A percentile compares a stretch with the other conserved stretches of the same genome.
phyloP scores from a whole-genome alignment of 2,329 filamentous ascomycete genomes.

The Calonectria pseudoturangicola region DNA sequence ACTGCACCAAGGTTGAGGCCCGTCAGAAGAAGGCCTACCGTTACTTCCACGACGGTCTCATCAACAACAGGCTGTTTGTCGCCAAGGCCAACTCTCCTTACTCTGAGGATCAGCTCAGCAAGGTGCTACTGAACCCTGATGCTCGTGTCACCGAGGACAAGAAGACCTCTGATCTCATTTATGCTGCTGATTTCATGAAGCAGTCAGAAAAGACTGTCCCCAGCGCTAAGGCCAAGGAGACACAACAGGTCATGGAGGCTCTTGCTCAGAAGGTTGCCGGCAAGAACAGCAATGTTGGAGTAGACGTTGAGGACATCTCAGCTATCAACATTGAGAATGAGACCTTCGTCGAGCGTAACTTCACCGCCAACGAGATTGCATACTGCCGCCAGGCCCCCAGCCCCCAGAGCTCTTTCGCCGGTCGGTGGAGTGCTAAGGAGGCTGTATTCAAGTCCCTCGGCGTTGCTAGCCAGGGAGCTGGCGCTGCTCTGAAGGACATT shows the following conservation, averaged over 20 bases:
- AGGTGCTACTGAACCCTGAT: slow-evolving; percentile 94
- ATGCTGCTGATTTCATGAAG: slow-evolving; percentile 81
- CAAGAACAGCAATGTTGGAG: slow-evolving; percentile 86
- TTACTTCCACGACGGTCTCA: slow-evolving; percentile 98
- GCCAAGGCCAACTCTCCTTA: slow-evolving; percentile 96
- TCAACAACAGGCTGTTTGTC: slow-evolving; percentile 98
- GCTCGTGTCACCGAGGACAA: slow-evolving; percentile 90
- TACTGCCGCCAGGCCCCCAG: slow-evolving; percentile 89
- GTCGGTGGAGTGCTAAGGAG: slow-evolving; percentile 98
- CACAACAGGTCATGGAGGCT: slow-evolving; percentile 84
- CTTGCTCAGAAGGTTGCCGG: slow-evolving; percentile 77
- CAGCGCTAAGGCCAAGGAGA: slow-evolving; percentile 74
- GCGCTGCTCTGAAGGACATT: slow-evolving; percentile 94
- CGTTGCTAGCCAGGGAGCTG: slow-evolving; percentile 89
- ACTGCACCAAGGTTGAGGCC: slow-evolving; percentile 91
- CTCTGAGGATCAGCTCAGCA: slow-evolving; percentile 88
- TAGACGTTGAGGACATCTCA: slow-evolving; percentile 93
- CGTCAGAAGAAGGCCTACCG: slow-evolving; percentile 99
- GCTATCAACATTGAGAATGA: slow-evolving; percentile 95
- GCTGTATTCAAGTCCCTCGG: slow-evolving; percentile 98
- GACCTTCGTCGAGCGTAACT: slow-evolving; percentile 96
- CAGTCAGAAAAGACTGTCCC: slow-evolving; percentile 73
- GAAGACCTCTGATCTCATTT: slow-evolving; percentile 88
- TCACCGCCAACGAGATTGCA: slow-evolving; percentile 86
- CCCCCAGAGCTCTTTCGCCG: slow-evolving; percentile 93